Percentiles rank a stretch among this genome's conserved stretches.
Evolutionary conservation across 2,329 filamentous ascomycete genomes (phyloP).

Genomic region (Boeremia lycopersici): DNA sequence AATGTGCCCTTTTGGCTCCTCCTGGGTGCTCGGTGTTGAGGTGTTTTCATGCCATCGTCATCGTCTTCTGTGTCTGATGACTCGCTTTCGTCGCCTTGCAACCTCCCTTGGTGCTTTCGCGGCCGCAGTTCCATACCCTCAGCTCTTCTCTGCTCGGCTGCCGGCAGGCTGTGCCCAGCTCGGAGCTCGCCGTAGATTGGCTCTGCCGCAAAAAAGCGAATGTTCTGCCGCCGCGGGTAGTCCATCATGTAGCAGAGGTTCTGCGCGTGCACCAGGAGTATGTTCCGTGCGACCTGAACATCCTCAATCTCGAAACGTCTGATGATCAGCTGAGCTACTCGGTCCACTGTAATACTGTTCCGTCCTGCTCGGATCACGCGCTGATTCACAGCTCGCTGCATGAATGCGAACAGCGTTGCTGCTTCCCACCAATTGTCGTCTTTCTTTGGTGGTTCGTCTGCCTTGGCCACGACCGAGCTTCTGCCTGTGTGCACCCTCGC

Average conservation of each 20-base stretch:
- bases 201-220: constrained; percentile 38
- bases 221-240: constrained; percentile 39
- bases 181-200: constrained; percentile 42
- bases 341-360: constrained; percentile 41
- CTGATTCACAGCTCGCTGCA: constrained; percentile 47
- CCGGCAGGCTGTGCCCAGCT: constrained; percentile 34
- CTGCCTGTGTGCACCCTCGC: constrained; percentile 5
- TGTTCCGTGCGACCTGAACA: constrained; percentile 36
- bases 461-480: constrained; percentile 16
- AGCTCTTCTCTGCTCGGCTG: constrained; percentile 38
- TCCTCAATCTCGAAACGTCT: constrained; percentile 48
- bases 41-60: constrained; percentile 27
- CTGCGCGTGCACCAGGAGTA: constrained; percentile 44
- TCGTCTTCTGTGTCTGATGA: constrained; percentile 34
- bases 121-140: constrained; percentile 38
- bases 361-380: constrained; percentile 33
- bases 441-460: constrained; percentile 38
- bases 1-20: constrained; percentile 37
- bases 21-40: constrained; percentile 25
- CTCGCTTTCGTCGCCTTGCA: constrained; percentile 30
- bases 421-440: constrained; percentile 50
- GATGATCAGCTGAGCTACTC: constrained; percentile 42
- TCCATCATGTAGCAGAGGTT: constrained; percentile 49
- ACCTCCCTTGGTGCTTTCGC: constrained; percentile 33
- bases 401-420: constrained; percentile 47